Conservation (phyloP, 257 asterid species). For the Eucommia ulmoides region DNA sequence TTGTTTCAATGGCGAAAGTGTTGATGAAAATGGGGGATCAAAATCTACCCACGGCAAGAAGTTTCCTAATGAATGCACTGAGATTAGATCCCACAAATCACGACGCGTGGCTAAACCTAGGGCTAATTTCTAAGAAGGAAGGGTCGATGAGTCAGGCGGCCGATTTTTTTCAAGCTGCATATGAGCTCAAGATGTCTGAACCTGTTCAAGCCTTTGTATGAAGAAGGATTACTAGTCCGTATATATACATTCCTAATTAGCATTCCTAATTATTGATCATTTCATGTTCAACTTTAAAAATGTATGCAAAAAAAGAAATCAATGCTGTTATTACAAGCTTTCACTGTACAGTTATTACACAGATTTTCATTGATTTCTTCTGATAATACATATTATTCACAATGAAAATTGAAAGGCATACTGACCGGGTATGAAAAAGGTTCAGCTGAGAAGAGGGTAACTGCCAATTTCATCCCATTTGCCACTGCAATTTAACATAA, state of each 20-base stretch:
- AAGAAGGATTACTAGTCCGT: not conserved
- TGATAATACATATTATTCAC: too few relatives aligned
- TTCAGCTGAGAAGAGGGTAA: conserved; percentile 9
- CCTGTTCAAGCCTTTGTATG: conserved; percentile 46
- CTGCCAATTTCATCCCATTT: conserved; percentile 65
- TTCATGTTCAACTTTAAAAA: too few relatives aligned
- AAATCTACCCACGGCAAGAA: conserved; percentile 50
- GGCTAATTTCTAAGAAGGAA: conserved; percentile 49
- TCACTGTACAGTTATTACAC: too few relatives aligned
- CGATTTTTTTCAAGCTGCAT: conserved; percentile 84
- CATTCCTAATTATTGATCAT: too few relatives aligned
- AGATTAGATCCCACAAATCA: conserved; percentile 72
- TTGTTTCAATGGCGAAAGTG: conserved; percentile 60
- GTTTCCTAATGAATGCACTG: conserved; percentile 70
- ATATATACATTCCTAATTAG: too few relatives aligned
- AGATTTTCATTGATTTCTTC: too few relatives aligned
- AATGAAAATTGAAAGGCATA: conserved; percentile 5
- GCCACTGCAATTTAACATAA: conserved; percentile 72
- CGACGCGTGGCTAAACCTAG: conserved; percentile 65
- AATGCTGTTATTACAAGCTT: too few relatives aligned
- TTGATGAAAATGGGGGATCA: conserved; percentile 36
- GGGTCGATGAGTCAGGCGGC: conserved; percentile 66
- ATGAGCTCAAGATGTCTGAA: conserved; percentile 70
- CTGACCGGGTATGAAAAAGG: conserved; percentile 27
- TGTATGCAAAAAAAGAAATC: too few relatives aligned